phyloP scores from a whole-genome alignment of 768 basidiomycete species.

The Galerina sulciceps region DNA sequence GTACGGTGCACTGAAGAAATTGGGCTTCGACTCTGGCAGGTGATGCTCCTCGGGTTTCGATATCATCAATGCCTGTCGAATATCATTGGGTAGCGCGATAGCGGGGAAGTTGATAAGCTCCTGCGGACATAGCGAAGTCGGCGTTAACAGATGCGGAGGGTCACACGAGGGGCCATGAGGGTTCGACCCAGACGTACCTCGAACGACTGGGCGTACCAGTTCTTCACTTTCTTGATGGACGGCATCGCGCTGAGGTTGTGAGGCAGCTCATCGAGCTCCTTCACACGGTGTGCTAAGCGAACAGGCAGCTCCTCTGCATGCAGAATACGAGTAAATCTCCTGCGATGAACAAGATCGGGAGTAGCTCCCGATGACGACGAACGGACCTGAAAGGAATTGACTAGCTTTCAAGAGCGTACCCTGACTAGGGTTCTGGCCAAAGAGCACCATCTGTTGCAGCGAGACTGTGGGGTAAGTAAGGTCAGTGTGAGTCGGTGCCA shows the following conservation, averaged over 20 bases:
- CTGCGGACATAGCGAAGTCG: constrained; percentile 40
- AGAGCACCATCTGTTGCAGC: constrained; percentile 96
- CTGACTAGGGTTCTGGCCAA: constrained; percentile 94
- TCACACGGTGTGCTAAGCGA: constrained; percentile 92
- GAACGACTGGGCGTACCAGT: constrained; percentile 99
- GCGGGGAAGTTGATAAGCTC: constrained; percentile 89
- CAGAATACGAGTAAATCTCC: background rate
- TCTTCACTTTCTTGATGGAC: constrained; percentile 91
- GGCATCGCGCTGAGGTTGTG: constrained; percentile 91
- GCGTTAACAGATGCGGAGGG: background rate
- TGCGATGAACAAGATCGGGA: background rate
- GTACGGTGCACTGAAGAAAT: constrained; percentile 69
- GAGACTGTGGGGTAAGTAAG: constrained; percentile 61
- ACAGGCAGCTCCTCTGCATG: constrained; percentile 88
- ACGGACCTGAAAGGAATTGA: constrained; percentile 80
- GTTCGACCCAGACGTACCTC: constrained; percentile 61
- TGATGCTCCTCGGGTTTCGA: constrained; percentile 47
- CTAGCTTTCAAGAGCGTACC: constrained; percentile 93
- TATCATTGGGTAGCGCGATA: constrained; percentile 66
- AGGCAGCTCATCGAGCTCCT: constrained; percentile 93
- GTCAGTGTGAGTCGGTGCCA: constrained; percentile 48
- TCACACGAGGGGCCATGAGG: background rate
- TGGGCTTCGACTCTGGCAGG: constrained; percentile 79
- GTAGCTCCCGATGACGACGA: background rate
- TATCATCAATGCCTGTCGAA: constrained; percentile 68